Percentiles rank a stretch among this genome's conserved stretches.
Evolutionary conservation across 768 basidiomycete species (phyloP).

Genomic region (Lentinula sp.): DNA sequence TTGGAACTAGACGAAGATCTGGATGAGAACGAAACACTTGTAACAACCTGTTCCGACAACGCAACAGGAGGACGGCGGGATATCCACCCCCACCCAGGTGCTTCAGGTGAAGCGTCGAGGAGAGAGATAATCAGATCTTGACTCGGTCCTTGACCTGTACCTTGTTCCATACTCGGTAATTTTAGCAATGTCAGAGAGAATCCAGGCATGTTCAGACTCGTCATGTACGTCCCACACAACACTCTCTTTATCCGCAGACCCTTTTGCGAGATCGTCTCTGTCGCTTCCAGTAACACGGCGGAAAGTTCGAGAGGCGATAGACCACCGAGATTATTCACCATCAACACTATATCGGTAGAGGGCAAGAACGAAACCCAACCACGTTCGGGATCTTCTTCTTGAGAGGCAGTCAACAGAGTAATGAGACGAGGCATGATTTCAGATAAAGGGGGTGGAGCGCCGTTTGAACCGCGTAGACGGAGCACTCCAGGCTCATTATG

Average conservation of each 20-base stretch:
- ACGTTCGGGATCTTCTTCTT: conserved; percentile 56
- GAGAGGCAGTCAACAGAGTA: conserved; percentile 62
- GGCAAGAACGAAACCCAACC: conserved; percentile 64
- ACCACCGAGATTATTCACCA: conserved; percentile 88
- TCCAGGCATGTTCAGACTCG: conserved; percentile 83
- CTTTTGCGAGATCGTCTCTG: conserved; percentile 45
- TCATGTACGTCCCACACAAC: conserved; percentile 84
- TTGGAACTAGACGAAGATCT: conserved; percentile 16
- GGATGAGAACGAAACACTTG: conserved; percentile 6
- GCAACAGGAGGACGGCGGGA: conserved; percentile 34
- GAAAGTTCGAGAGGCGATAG: conserved; percentile 77
- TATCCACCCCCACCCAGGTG: conserved; percentile 86
- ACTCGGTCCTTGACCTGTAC: conserved; percentile 29
- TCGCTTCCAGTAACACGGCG: conserved; percentile 59
- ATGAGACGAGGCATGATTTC: conserved; percentile 68
- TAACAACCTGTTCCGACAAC: conserved; percentile 12
- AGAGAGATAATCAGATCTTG: conserved; percentile 49
- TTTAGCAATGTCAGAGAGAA: conserved; percentile 82
- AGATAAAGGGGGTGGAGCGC: conserved; percentile 63
- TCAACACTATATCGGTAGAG: conserved; percentile 47
- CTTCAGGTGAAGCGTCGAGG: conserved; percentile 59
- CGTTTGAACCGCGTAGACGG: conserved; percentile 26
- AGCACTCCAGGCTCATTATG: conserved; percentile 83
- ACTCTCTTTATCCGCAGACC: conserved; percentile 57
- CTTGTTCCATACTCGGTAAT: conserved; percentile 43